A percentile compares a stretch with the other conserved stretches of the same genome.
Evolutionary conservation across 768 basidiomycete species (phyloP).

Genomic region (Amanita phalloides): DNA sequence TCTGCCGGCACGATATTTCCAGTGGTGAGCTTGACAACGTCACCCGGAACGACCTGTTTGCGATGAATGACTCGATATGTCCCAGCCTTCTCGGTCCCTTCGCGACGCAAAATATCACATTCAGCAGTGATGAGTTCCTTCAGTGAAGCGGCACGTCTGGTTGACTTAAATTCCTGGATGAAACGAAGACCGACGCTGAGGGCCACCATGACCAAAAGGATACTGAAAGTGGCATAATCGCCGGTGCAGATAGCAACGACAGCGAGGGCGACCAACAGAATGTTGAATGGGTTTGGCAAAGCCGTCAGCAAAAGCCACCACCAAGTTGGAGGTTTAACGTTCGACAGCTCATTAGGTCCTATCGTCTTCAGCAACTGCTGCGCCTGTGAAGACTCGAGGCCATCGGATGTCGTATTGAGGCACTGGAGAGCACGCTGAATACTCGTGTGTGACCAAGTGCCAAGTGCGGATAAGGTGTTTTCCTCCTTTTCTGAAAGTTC

Average conservation of each 20-base stretch:
- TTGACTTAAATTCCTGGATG: conserved; percentile 20
- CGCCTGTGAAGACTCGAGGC: neutral
- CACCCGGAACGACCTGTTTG: conserved; percentile 20
- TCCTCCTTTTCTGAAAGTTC: neutral
- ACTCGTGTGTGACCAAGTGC: neutral
- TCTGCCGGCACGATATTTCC: conserved; percentile 25
- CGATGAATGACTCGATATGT: conserved; percentile 20
- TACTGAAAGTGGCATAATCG: conserved; percentile 20
- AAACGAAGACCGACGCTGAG: conserved; percentile 22
- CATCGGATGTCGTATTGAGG: neutral
- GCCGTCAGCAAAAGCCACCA: conserved; percentile 18
- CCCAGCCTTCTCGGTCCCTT: neutral
- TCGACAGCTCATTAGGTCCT: conserved; percentile 18
- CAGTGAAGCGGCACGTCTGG: conserved; percentile 21
- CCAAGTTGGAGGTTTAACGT: conserved; percentile 18
- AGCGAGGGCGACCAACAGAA: conserved; percentile 20
- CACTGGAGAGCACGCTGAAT: neutral
- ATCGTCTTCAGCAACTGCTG: conserved; percentile 9
- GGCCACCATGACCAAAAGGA: conserved; percentile 24
- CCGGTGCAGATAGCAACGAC: conserved; percentile 19
- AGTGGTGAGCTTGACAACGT: conserved; percentile 20
- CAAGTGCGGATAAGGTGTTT: neutral
- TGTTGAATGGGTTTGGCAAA: conserved; percentile 23
- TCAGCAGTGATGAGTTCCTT: conserved; percentile 22
- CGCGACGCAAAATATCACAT: conserved; percentile 18